phyloP scores from a whole-genome alignment of 2,329 filamentous ascomycete genomes.

The Paraphoma sp. region DNA sequence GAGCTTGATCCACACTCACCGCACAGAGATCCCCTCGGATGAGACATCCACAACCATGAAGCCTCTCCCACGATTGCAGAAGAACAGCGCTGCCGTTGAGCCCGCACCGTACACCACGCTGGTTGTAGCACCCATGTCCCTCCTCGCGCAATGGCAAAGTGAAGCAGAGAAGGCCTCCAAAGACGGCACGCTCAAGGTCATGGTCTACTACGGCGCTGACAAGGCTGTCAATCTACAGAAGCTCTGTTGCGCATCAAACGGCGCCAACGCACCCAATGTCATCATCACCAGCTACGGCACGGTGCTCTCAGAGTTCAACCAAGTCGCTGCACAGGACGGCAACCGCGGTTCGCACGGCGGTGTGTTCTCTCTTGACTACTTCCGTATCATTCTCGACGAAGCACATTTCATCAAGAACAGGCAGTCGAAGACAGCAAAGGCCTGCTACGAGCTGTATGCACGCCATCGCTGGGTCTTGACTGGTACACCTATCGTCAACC shows the following conservation, averaged over 20 bases:
- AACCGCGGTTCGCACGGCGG: constrained; percentile 69
- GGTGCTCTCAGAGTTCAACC: constrained; percentile 86
- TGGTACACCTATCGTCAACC: constrained; percentile 95
- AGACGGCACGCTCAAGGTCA: constrained; percentile 78
- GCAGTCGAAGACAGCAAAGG: constrained; percentile 90
- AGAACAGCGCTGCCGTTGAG: constrained; percentile 64
- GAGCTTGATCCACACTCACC: constrained; percentile 86
- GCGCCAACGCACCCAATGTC: constrained; percentile 79
- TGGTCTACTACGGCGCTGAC: constrained; percentile 92
- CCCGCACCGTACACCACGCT: constrained; percentile 87
- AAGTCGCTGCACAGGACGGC: constrained; percentile 71
- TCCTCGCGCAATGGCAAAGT: constrained; percentile 96
- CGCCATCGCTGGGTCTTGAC: constrained; percentile 92
- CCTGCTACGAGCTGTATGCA: constrained; percentile 88
- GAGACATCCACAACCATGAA: constrained; percentile 57
- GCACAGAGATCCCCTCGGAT: constrained; percentile 58
- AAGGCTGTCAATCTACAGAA: constrained; percentile 80
- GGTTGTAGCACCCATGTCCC: constrained; percentile 95
- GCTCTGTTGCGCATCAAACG: constrained; percentile 78
- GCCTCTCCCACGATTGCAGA: constrained; percentile 67
- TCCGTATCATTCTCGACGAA: constrained; percentile 93
- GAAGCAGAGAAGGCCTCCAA: constrained; percentile 91
- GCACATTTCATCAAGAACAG: constrained; percentile 89
- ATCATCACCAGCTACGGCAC: constrained; percentile 96
- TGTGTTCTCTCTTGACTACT: constrained; percentile 92